Percentiles rank a stretch among this genome's conserved stretches.
These are phyloP conservation scores for Septoria linicola DNA, from an alignment of 2,329 filamentous ascomycete species.

Conservation along the genomic window DNA sequence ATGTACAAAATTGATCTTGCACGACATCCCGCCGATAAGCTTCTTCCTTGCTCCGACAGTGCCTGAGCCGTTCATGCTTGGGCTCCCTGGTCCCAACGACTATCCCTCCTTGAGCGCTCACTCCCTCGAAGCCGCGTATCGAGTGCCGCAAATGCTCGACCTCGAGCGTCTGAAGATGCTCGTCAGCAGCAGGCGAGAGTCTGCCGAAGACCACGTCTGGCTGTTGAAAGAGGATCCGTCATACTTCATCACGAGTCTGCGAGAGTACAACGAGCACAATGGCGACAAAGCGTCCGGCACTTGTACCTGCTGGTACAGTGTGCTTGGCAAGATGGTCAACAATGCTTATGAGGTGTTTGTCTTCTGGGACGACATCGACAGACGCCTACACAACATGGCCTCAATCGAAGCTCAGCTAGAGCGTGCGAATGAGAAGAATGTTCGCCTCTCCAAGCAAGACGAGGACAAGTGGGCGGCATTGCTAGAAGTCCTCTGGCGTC, in stretches of 20 bases:
- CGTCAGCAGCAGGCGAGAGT: conserved; percentile 43
- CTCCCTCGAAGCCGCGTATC: conserved; percentile 54
- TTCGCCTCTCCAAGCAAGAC: conserved; percentile 38
- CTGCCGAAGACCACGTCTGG: conserved; percentile 56
- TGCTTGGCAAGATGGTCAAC: conserved; percentile 21
- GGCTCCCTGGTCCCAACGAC: conserved; percentile 1
- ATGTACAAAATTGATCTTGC: conserved; percentile 51
- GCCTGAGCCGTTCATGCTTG: conserved; percentile 16
- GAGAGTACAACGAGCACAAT: conserved; percentile 50
- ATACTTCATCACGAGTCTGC: conserved; percentile 53
- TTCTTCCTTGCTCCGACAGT: conserved; percentile 21
- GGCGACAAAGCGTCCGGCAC: conserved; percentile 34
- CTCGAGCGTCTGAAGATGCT: conserved; percentile 48
- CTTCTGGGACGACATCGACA: conserved; percentile 25
- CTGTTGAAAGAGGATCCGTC: conserved; percentile 58
- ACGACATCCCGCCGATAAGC: conserved; percentile 46
- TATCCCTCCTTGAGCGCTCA: conserved; percentile 23
- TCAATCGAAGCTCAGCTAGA: conserved; percentile 41
- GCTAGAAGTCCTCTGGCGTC: conserved; percentile 25
- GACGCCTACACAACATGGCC: conserved; percentile 21
- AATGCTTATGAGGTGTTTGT: conserved; percentile 24
- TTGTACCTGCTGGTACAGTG: conserved; percentile 18
- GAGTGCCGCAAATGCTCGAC: conserved; percentile 50
- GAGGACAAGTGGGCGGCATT: conserved; percentile 46
- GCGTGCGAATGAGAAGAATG: conserved; percentile 39